Evolutionary conservation across 495 filamentous ascomycete genomes (phyloP).

Genomic region (Hypomontagnella monticulosa): DNA sequence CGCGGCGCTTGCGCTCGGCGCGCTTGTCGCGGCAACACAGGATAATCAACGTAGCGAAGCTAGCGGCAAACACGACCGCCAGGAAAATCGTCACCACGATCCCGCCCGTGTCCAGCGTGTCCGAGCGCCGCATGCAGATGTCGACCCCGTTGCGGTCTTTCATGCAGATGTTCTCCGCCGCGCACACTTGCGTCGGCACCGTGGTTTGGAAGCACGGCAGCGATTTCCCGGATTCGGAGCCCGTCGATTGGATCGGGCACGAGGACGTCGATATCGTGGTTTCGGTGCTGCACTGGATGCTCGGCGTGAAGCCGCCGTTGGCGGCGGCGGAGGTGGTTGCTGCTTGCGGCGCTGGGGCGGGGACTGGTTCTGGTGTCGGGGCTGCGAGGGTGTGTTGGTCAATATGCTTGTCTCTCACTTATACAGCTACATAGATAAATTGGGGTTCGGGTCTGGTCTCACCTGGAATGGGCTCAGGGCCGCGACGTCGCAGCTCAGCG

Average conservation of each 20-base stretch:
- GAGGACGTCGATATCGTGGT: slow-evolving; percentile 39
- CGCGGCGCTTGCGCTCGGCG: slow-evolving; percentile 44
- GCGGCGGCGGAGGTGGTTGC: slow-evolving; percentile 16
- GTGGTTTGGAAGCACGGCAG: slow-evolving; percentile 52
- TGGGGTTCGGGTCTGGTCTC: no score
- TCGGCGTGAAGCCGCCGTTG: slow-evolving; percentile 22
- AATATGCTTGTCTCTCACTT: not conserved
- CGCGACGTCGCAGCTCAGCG: slow-evolving; percentile 48
- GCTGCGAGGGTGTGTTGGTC: slow-evolving; percentile 6
- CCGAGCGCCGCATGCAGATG: slow-evolving; percentile 55
- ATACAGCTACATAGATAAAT: not conserved
- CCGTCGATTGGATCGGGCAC: slow-evolving; percentile 52
- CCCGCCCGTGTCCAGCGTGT: slow-evolving; percentile 48
- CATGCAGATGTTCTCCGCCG: slow-evolving; percentile 56
- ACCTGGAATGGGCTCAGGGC: slow-evolving; percentile 28
- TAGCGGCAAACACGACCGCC: slow-evolving; percentile 41
- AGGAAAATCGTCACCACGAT: slow-evolving; percentile 57
- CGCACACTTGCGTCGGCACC: slow-evolving; percentile 50
- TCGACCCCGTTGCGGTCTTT: slow-evolving; percentile 44
- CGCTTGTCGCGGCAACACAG: slow-evolving; percentile 52
- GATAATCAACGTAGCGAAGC: slow-evolving; percentile 50
- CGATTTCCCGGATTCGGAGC: slow-evolving; percentile 41
- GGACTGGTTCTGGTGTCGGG: slow-evolving; percentile 21
- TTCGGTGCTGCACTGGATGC: slow-evolving; percentile 51
- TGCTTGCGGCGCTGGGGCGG: slow-evolving; percentile 17